Percentiles rank a stretch among this genome's conserved stretches.
Conservation (phyloP, 208 protist genomes). For the Kentomonas sorsogonicus region DNA sequence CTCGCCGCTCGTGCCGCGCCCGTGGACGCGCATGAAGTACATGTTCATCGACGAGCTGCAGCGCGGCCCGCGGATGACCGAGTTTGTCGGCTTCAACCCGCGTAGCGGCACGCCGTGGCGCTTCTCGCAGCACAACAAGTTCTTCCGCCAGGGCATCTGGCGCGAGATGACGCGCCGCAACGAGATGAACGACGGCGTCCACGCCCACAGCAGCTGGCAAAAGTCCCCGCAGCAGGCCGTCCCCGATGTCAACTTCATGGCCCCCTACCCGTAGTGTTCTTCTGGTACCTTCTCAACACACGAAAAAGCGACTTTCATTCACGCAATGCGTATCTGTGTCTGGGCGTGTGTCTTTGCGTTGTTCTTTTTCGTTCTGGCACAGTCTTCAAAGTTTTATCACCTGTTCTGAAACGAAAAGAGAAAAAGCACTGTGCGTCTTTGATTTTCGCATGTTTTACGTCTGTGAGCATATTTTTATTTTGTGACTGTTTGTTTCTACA, state of each 20-base stretch:
- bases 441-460: no score
- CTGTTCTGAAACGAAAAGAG: not conserved
- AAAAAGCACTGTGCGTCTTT: no score
- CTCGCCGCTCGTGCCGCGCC: conserved; percentile 75
- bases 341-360: not conserved
- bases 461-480: no score
- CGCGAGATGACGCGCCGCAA: conserved; percentile 79
- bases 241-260: conserved; percentile 78
- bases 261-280: conserved; percentile 68
- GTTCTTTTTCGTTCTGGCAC: conserved; percentile 10
- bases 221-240: conserved; percentile 86
- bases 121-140: conserved; percentile 83
- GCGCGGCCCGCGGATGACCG: conserved; percentile 73
- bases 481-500: no score
- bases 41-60: conserved; percentile 91
- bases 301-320: not conserved
- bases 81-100: conserved; percentile 88
- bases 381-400: no score
- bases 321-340: not conserved
- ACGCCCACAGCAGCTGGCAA: conserved; percentile 85
- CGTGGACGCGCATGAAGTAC: conserved; percentile 84
- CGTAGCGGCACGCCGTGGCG: conserved; percentile 78
- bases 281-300: not conserved
- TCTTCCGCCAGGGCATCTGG: conserved; percentile 85
- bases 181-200: conserved; percentile 86